Evolutionary conservation across 768 basidiomycete species (phyloP).

Genomic region (Lactarius pseudohatsudake): DNA sequence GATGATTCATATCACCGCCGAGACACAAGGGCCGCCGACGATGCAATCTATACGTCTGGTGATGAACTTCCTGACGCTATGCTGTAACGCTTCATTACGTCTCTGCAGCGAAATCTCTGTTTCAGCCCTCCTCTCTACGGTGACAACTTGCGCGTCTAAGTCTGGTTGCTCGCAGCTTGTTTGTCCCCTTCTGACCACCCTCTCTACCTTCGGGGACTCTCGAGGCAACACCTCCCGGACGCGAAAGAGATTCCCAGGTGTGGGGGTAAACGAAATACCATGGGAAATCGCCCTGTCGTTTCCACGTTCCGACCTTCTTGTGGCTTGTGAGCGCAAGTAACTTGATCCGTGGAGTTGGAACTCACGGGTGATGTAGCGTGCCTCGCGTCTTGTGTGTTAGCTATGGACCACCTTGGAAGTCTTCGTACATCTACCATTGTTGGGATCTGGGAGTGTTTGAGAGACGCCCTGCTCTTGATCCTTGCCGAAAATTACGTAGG

Average conservation of each 20-base stretch:
- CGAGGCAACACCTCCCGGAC: background rate
- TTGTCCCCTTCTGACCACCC: conserved; percentile 10
- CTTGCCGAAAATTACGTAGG: conserved; percentile 45
- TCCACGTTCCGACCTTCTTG: conserved; percentile 37
- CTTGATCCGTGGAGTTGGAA: background rate
- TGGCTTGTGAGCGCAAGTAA: conserved; percentile 42
- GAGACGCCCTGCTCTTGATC: conserved; percentile 50
- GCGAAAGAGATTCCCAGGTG: background rate
- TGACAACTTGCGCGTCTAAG: conserved; percentile 1
- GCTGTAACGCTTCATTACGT: conserved; percentile 2
- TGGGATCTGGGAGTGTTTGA: conserved; percentile 57
- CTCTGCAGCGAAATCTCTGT: conserved; percentile 1
- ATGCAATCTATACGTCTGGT: conserved; percentile 11
- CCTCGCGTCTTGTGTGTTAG: conserved; percentile 38
- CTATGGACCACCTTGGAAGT: conserved; percentile 26
- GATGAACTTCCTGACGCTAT: conserved; percentile 23
- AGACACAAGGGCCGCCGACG: background rate
- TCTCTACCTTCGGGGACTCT: conserved; percentile 2
- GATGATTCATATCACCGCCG: background rate
- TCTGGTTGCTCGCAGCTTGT: conserved; percentile 7
- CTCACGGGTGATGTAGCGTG: conserved; percentile 22
- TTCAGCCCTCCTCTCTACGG: conserved; percentile 9
- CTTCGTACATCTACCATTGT: conserved; percentile 42
- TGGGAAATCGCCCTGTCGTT: conserved; percentile 23
- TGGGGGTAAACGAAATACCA: background rate